These are phyloP conservation scores for Ailanthus altissimus DNA, from an alignment of 345 rosid genomes.

Conservation along the genomic window DNA sequence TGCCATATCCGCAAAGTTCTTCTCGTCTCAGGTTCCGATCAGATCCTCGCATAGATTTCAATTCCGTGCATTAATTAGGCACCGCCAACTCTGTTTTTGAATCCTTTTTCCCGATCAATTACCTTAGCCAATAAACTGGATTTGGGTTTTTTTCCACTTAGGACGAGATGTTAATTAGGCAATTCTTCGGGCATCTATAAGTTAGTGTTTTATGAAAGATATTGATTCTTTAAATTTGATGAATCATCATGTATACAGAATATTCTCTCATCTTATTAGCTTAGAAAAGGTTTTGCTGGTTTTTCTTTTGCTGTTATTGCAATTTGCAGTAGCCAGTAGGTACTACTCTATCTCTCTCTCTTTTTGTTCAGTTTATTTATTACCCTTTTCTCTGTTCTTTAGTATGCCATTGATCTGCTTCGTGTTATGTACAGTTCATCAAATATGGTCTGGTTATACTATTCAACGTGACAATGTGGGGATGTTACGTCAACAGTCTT, in stretches of 20 bases:
- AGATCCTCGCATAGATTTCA: conserved; percentile 1
- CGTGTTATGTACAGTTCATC: conserved; percentile 41
- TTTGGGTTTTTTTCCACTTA: background rate
- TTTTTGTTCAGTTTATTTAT: no score
- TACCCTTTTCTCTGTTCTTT: no score
- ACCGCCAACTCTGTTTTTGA: background rate
- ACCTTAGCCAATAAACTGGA: background rate
- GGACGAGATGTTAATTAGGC: background rate
- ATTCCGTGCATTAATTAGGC: background rate
- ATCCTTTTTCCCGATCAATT: background rate
- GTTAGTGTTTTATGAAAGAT: no score
- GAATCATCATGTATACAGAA: background rate
- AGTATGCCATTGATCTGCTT: background rate
- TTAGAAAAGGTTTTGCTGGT: background rate
- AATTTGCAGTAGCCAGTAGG: background rate
- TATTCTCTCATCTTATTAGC: background rate
- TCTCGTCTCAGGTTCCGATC: conserved; percentile 42
- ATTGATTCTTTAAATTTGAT: background rate
- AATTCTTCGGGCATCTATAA: no score
- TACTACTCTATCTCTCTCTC: background rate
- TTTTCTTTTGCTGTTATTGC: background rate
- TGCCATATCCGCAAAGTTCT: conserved; percentile 76
- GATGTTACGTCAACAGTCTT: conserved; percentile 84
- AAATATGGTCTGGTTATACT: conserved; percentile 60
- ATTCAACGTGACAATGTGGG: conserved; percentile 88